Percentiles rank a stretch among this genome's conserved stretches.
phyloP scores from a whole-genome alignment of 2,329 filamentous ascomycete species.

The Diaporthe vexans region DNA sequence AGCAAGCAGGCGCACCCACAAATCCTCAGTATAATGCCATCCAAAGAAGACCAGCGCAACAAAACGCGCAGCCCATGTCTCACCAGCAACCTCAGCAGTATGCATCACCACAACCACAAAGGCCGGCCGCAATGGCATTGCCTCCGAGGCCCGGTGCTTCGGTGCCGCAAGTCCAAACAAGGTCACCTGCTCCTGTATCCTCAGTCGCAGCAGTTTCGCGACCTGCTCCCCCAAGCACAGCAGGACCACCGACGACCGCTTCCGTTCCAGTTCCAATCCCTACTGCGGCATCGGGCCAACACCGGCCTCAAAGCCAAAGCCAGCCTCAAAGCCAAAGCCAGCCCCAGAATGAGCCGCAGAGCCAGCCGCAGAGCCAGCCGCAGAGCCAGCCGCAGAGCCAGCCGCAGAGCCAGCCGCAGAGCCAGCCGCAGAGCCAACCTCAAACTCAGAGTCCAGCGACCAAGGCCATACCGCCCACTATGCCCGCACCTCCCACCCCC shows the following conservation, averaged over 20 bases:
- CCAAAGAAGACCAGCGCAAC: conserved; percentile 36
- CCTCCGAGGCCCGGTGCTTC: conserved; percentile 23
- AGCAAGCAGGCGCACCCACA: conserved; percentile 33
- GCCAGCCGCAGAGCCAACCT: not conserved
- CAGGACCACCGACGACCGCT: conserved; percentile 10
- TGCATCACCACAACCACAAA: conserved; percentile 34
- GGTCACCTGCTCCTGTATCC: conserved; percentile 30
- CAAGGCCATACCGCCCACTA: conserved; percentile 13
- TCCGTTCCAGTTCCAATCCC: conserved; percentile 5
- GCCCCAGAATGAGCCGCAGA: not conserved
- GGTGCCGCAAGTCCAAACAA: conserved; percentile 29
- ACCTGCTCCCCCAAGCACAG: conserved; percentile 10
- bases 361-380: not conserved
- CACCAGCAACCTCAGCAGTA: conserved; percentile 31
- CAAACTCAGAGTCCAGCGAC: conserved; percentile 9
- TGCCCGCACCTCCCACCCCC: conserved; percentile 32
- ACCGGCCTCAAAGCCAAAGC: not conserved
- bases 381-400: conserved; percentile 2
- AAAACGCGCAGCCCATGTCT: not conserved
- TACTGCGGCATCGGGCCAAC: conserved; percentile 9
- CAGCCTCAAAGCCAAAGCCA: not conserved
- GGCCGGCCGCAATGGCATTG: conserved; percentile 20
- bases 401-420: no score
- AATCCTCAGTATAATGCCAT: conserved; percentile 37
- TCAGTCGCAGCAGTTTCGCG: conserved; percentile 22